Conservation (phyloP, 2,329 filamentous ascomycete genomes). For the Diaporthe destruens region DNA sequence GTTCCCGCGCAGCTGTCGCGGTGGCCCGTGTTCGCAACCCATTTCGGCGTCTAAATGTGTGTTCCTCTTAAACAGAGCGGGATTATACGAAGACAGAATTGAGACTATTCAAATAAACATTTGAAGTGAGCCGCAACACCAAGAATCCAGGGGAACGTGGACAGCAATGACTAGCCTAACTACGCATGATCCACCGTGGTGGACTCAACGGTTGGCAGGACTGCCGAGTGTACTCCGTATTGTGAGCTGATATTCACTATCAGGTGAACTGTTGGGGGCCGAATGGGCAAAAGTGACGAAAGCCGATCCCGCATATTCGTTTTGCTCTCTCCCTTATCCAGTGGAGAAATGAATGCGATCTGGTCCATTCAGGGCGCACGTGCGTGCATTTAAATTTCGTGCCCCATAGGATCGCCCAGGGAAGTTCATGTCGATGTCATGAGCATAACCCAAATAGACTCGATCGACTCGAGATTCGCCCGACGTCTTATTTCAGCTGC, state of each 20-base stretch:
- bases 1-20: slow-evolving; percentile 14
- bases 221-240: too few relatives aligned
- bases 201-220: background rate
- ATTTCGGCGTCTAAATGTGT: slow-evolving; percentile 23
- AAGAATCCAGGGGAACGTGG: background rate
- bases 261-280: background rate
- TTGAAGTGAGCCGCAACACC: background rate
- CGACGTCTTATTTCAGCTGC: background rate
- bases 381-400: background rate
- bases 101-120: background rate
- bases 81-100: background rate
- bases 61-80: background rate
- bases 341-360: background rate
- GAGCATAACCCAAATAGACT: background rate
- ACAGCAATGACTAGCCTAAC: background rate
- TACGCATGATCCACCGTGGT: background rate
- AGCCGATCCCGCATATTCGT: background rate
- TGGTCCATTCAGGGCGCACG: background rate
- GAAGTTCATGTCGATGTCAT: background rate
- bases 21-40: background rate
- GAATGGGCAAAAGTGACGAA: background rate
- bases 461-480: slow-evolving; percentile 4
- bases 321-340: background rate
- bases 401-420: background rate
- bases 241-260: background rate